Evolutionary conservation across 768 basidiomycete genomes (phyloP).

Genomic region (Rhodosporidiobolus sp.): DNA sequence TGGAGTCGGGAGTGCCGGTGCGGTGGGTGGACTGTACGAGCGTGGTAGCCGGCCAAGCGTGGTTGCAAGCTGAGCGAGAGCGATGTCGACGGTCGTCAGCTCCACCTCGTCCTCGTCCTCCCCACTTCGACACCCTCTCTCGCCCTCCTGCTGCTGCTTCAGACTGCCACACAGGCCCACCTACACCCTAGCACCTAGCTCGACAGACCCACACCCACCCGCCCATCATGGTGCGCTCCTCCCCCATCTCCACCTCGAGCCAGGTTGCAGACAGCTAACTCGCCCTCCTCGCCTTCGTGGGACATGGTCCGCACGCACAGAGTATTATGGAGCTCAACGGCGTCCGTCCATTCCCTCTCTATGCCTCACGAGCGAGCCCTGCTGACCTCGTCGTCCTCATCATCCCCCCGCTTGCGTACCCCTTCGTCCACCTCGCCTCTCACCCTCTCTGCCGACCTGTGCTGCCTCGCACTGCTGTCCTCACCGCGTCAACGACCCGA

Average conservation of each 20-base stretch:
- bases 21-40: too few species aligned
- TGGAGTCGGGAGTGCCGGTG: too few species aligned
- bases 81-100: too few species aligned
- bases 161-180: neutral
- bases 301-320: neutral
- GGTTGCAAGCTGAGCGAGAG: too few species aligned
- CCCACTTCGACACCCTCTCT: neutral
- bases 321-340: constrained; percentile 41
- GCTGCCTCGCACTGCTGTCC: neutral
- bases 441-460: neutral
- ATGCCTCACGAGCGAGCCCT: neutral
- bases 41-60: too few species aligned
- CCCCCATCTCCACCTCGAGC: neutral
- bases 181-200: neutral
- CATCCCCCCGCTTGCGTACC: constrained; percentile 23
- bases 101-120: neutral
- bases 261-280: neutral
- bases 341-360: constrained; percentile 2
- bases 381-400: neutral
- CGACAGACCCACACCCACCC: neutral
- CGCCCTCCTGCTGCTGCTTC: neutral
- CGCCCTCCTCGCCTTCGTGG: too few species aligned
- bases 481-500: too few species aligned
- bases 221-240: constrained; percentile 8
- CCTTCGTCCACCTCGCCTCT: neutral